Evolutionary conservation across 2,329 filamentous ascomycete species (phyloP).

Genomic region (Gremmenia infestans): DNA sequence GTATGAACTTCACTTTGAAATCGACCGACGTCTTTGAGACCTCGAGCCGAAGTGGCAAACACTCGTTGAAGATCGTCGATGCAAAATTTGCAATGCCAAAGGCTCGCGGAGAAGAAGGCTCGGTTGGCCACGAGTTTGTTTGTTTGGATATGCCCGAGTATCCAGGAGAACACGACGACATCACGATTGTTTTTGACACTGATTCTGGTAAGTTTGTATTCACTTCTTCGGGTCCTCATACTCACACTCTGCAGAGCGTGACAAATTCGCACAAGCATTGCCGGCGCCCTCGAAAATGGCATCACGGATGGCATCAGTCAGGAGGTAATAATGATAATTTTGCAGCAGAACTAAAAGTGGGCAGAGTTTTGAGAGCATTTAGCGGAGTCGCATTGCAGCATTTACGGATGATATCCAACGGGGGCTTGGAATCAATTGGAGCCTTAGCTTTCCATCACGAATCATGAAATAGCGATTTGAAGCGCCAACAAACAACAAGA

Average conservation of each 20-base stretch:
- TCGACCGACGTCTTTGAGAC: constrained; percentile 78
- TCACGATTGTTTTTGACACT: constrained; percentile 77
- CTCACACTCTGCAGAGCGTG: constrained; percentile 20
- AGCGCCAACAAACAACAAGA: neutral
- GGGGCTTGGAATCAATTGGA: neutral
- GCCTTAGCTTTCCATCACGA: neutral
- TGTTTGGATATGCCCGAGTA: constrained; percentile 85
- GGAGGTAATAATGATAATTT: constrained; percentile 20
- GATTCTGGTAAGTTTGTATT: constrained; percentile 42
- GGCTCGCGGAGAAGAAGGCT: constrained; percentile 42
- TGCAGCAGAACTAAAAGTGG: neutral
- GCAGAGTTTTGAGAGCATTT: neutral
- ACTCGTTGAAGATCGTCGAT: constrained; percentile 74
- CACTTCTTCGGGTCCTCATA: neutral
- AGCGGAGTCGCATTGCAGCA: neutral
- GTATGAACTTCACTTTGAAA: constrained; percentile 85
- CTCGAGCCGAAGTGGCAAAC: constrained; percentile 59
- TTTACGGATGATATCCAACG: constrained; percentile 4
- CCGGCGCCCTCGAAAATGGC: constrained; percentile 31
- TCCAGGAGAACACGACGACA: constrained; percentile 88
- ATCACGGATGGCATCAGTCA: constrained; percentile 31
- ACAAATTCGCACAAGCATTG: constrained; percentile 29
- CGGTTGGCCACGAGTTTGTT: constrained; percentile 65
- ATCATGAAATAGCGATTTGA: neutral
- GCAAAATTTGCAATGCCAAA: constrained; percentile 84